A percentile compares a stretch with the other conserved stretches of the same genome.
phyloP scores from a whole-genome alignment of 768 basidiomycete genomes.

The Podaxis rugospora region DNA sequence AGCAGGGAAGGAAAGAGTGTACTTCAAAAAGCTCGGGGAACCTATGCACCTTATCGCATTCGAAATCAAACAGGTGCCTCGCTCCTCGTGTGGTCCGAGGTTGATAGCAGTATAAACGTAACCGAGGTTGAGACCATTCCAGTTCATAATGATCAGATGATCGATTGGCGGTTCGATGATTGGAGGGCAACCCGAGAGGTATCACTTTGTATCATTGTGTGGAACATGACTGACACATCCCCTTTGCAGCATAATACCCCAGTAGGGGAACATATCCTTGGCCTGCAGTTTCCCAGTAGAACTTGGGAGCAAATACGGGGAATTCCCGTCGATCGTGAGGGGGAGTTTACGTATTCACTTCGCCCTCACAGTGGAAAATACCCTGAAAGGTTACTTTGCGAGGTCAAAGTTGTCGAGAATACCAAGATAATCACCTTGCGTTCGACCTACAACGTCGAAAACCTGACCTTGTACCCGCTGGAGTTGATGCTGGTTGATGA shows the following conservation, averaged over 20 bases:
- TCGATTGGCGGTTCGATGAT: conserved; percentile 98
- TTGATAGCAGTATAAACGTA: conserved; percentile 45
- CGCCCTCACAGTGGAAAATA: conserved; percentile 74
- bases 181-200: conserved; percentile 94
- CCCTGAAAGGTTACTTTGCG: conserved; percentile 79
- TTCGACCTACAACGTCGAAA: conserved; percentile 89
- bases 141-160: conserved; percentile 66
- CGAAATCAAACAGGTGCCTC: conserved; percentile 88
- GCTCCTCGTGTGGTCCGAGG: conserved; percentile 82
- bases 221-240: not conserved
- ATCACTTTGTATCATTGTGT: conserved; percentile 1
- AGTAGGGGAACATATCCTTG: conserved; percentile 79
- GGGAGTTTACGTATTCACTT: conserved; percentile 85
- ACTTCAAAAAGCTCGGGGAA: conserved; percentile 75
- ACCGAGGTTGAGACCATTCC: conserved; percentile 51
- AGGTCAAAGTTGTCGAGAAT: conserved; percentile 85
- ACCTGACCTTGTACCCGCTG: conserved; percentile 85
- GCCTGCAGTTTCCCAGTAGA: conserved; percentile 79
- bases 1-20: conserved; percentile 69
- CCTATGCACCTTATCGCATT: conserved; percentile 91
- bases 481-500: conserved; percentile 90
- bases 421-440: conserved; percentile 93
- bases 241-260: conserved; percentile 48
- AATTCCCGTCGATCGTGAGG: conserved; percentile 91
- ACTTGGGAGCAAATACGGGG: conserved; percentile 86